Base-by-base conservation (phyloP, 75 land plant species). In the Sequoiadendron giganteum region DNA sequence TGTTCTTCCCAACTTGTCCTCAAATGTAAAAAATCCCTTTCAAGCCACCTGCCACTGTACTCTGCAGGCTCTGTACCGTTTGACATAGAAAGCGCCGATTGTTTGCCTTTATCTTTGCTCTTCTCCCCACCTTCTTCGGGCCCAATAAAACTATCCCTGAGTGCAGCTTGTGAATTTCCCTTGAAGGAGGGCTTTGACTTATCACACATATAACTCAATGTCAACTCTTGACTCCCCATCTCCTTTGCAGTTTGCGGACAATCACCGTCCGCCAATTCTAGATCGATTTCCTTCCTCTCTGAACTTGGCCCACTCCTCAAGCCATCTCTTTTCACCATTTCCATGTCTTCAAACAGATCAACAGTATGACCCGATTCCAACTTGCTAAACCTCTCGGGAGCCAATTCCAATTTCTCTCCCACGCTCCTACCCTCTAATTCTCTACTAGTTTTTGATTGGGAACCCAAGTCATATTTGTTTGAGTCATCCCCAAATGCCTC, bases 181-280 rank as follows among this genome's bases (percentile, higher is more conserved):
- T 89, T 90, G 52, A 85, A 87, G 42, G 87, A 10, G 30, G 52
- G 5, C 43, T 91, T 91, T 36, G 89, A 36, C 73, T 87, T 85
- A 0, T 92, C 94, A 79, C 95, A 93, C 79, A 94, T 90, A 83
- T 93, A 94, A 89, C 94, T 94, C 4, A 94, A 88, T 43, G 94
- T 94, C 39, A 94, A 91, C 89, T 94, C 95, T 87, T 93, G 94
- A 90, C 48, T 49, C 87, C 81, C 87, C 85, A 79, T 79, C 45
- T 79, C 47, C 47, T 79, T 79, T 2, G 82, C 28, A 79, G 47
- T 43, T 18, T 40, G n/a, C 25, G 6, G 25, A 42, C 28, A 40
- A 79, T 79, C 45, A 19, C 28, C 82, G 7, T 79, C 82, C 25
- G 25, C 82, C 8, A 42, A 40, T 42, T 79, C 82, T 9, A 79